Base-by-base conservation (phyloP, 2,329 filamentous ascomycete species). In the Penicillium sclerotigenum region DNA sequence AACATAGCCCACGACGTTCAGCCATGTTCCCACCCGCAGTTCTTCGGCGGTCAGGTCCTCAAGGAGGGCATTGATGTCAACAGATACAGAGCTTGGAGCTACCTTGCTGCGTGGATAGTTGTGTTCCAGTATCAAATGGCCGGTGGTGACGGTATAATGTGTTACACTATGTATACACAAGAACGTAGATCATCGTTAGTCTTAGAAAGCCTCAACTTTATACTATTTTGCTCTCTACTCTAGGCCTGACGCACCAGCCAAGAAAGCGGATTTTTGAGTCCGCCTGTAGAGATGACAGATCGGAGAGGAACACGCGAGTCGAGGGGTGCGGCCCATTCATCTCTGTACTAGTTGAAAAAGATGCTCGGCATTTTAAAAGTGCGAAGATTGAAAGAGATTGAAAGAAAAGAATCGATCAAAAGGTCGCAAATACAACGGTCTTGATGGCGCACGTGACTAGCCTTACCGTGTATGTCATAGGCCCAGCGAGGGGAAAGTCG, bases 261-360 rank as follows among this genome's bases (percentile, higher is more conserved):
- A 97, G 76, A 73, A 97, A 96, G 59, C 93, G 87, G 58, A 97
- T 87, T 76, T 97, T 97, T n/a, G 85, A 83, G 38, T 83, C 83
- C 14, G 77, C 61, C n/a, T 76, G 68, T 47, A 77, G 77, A 48
- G 69, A 68, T 4, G 81, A 76, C 14, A 92, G 75, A 54, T 82
- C 77, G 14, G 83, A 84, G 52, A 93, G 79, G 57, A 91, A 84
- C 57, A 87, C 84, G 38, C 87, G 77, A 56, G 76, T 79, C 22
- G 86, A 87, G 7, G 90, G 83, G 31, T 84, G 76, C 28, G 89
- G 88, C 9, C 82, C 83, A 59, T 71, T 73, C 68, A 72, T 74
- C 52, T 60, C 63, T 40, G 33, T 10, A 16, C 28, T 43, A 52
- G 7, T 33, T 16, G 22, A 22, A n/a, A 4, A 47, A 47, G 22